Conservation (phyloP, 495 filamentous ascomycete genomes). For the Polyplosphaeria fusca region DNA sequence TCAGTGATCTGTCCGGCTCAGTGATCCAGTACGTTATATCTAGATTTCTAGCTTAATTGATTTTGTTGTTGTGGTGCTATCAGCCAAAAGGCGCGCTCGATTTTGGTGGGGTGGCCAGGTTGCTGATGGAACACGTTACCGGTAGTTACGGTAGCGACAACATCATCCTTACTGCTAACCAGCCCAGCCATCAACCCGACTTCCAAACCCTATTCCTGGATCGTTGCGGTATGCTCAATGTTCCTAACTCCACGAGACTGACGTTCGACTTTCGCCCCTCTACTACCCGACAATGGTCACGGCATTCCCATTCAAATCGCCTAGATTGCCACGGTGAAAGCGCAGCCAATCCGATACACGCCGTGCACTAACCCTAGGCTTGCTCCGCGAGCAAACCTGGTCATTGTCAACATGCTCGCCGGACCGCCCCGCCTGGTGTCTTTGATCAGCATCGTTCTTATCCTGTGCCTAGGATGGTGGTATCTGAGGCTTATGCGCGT, state of each 20-base stretch:
- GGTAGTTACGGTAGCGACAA: too few relatives aligned
- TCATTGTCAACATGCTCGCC: conserved; percentile 22
- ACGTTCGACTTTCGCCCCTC: not conserved
- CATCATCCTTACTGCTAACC: too few relatives aligned
- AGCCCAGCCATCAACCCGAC: too few relatives aligned
- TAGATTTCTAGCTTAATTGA: too few relatives aligned
- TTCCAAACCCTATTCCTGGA: too few relatives aligned
- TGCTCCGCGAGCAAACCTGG: not conserved
- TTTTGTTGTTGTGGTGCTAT: too few relatives aligned
- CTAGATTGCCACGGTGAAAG: not conserved
- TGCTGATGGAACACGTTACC: too few relatives aligned
- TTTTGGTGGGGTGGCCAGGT: not conserved
- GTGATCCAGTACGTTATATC: too few relatives aligned
- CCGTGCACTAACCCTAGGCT: not conserved
- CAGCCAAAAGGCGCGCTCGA: not conserved
- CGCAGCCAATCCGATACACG: not conserved
- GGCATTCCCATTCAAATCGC: not conserved
- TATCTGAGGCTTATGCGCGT: conserved; percentile 13
- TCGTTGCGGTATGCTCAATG: too few relatives aligned
- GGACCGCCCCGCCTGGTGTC: conserved; percentile 28
- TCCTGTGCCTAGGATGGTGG: conserved; percentile 23
- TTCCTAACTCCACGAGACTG: not conserved
- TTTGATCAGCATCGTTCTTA: conserved; percentile 12
- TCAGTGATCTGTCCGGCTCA: too few relatives aligned
- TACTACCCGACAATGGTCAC: conserved; percentile 1